phyloP scores from a whole-genome alignment of 2,329 filamentous ascomycete genomes.

The Diaporthe caulivora region DNA sequence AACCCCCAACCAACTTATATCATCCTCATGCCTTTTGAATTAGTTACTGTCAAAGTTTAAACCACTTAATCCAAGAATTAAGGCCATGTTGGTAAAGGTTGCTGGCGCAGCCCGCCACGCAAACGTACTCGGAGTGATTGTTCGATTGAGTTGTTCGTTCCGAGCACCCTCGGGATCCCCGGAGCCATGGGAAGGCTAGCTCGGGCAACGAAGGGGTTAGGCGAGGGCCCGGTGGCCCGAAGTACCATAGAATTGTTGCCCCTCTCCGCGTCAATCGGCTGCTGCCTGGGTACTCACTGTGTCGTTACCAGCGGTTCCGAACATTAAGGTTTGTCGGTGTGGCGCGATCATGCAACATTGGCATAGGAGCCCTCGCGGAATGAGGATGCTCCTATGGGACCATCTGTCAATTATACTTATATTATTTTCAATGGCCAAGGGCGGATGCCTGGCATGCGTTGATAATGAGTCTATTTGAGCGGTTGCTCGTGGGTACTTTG shows the following conservation, averaged over 20 bases:
- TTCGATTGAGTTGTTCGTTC: background rate
- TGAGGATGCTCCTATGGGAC: background rate
- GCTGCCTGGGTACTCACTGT: background rate
- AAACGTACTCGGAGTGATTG: background rate
- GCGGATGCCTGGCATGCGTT: too few species aligned
- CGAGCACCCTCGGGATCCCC: background rate
- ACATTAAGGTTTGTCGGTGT: too few species aligned
- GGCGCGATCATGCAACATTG: background rate
- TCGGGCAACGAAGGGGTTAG: background rate
- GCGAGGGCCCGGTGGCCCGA: slow-evolving; percentile 1
- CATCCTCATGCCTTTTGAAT: background rate
- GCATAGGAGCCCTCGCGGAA: too few species aligned
- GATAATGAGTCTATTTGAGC: background rate
- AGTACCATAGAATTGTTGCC: background rate
- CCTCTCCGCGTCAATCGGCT: background rate
- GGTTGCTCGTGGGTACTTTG: background rate
- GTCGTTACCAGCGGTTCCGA: background rate
- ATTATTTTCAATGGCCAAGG: too few species aligned
- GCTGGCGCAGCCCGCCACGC: background rate
- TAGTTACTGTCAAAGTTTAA: background rate
- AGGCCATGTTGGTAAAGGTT: too few species aligned
- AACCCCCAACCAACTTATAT: too few species aligned
- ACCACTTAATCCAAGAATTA: background rate
- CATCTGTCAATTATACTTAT: background rate
- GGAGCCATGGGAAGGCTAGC: slow-evolving; percentile 1